Evolutionary conservation across 1,284 basidiomycete genomes (phyloP).

Genomic region (Malassezia globosa): DNA sequence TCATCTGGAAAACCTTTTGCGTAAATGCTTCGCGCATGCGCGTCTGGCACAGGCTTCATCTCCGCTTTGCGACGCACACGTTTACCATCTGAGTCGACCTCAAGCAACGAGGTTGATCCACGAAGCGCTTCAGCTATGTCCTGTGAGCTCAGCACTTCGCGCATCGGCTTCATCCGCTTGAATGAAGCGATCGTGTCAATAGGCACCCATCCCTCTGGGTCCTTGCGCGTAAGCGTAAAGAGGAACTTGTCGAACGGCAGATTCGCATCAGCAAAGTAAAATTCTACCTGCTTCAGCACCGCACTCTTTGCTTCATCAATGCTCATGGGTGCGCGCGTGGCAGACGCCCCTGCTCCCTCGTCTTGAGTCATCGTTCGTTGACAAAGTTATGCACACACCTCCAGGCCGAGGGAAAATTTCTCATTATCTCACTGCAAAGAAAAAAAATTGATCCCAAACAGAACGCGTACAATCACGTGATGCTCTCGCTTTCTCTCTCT

Average conservation of each 20-base stretch:
- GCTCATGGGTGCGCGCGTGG: not conserved
- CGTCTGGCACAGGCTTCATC: slow-evolving; percentile 33
- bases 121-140: slow-evolving; percentile 33
- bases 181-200: slow-evolving; percentile 79
- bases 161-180: slow-evolving; percentile 74
- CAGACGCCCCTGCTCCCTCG: not conserved
- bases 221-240: slow-evolving; percentile 50
- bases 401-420: no score
- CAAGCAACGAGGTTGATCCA: slow-evolving; percentile 52
- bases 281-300: slow-evolving; percentile 58
- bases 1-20: slow-evolving; percentile 77
- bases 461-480: not conserved
- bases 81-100: slow-evolving; percentile 62
- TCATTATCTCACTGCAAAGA: not conserved
- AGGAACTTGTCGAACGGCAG: slow-evolving; percentile 97
- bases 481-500: no score
- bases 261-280: slow-evolving; percentile 82
- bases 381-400: no score
- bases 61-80: slow-evolving; percentile 63
- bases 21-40: slow-evolving; percentile 47
- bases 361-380: not conserved
- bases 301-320: slow-evolving; percentile 7
- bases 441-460: not conserved
- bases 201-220: slow-evolving; percentile 68
- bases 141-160: slow-evolving; percentile 25